Evolutionary conservation across 345 rosid genomes (phyloP).

Genomic region (Salix exigua): DNA sequence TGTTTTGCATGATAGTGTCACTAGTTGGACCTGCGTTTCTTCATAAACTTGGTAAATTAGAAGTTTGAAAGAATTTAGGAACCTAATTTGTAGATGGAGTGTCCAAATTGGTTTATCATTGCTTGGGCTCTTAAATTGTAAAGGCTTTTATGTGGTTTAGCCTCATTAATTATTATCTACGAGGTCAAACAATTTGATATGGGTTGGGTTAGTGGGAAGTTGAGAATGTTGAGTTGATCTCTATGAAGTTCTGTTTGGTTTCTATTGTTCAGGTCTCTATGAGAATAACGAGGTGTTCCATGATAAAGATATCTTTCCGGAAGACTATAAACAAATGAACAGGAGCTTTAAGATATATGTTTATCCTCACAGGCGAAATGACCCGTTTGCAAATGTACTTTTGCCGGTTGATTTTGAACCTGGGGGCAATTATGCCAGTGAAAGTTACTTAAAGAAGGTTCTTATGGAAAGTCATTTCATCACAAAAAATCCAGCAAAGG

Average conservation of each 20-base stretch:
- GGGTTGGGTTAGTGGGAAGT: not conserved
- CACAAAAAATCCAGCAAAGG: constrained; percentile 41
- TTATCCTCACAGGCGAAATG: constrained; percentile 46
- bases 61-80: not conserved
- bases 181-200: not conserved
- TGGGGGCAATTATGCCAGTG: constrained; percentile 54
- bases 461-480: constrained; percentile 48
- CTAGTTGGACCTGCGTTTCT: not conserved
- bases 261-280: constrained; percentile 40
- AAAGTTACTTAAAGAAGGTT: constrained; percentile 54
- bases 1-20: too few relatives aligned
- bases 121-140: not conserved
- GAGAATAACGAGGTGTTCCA: constrained; percentile 40
- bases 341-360: constrained; percentile 53
- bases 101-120: not conserved
- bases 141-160: not conserved
- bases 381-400: constrained; percentile 44
- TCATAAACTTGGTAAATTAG: not conserved
- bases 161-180: not conserved
- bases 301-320: constrained; percentile 43
- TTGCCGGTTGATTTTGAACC: constrained; percentile 47
- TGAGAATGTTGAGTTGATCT: not conserved
- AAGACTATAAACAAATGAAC: constrained; percentile 51
- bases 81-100: not conserved
- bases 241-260: constrained; percentile 17